Base-by-base conservation (phyloP, 306 rosid genomes). In the Dryas drummondii region DNA sequence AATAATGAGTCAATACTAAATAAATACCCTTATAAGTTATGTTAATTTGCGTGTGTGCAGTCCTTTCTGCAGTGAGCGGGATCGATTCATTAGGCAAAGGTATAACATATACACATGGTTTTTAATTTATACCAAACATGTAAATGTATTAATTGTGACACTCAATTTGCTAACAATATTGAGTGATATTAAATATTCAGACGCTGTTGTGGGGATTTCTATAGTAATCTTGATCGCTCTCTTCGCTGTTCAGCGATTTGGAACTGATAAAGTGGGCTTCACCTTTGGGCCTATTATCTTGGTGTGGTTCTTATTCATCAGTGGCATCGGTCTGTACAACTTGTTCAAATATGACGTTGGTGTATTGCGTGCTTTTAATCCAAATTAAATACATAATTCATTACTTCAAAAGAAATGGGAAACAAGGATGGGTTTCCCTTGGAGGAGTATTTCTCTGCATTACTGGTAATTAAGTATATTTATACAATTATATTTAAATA, bases 61-160 rank as follows among this genome's bases (percentile, higher is more conserved):
- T 89, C 6, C 90, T 92, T 47, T 90, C 96, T 42, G 96, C 93
- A 0, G 93, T 90, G 8, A 84, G 96, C 16, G 93, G 97, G 47
- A 89, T 91, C 84, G 73, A 85, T 2, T 82, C 96, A 2, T 70
- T 91, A 0, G 94, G 96, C 51, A 82, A 80, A 87, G 79, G 94
- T 89, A 81, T 7, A 10, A 32, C 37, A 1, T 32, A 32, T 32
- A 32, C 37, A 32, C 37, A 32, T 32, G 37, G 37, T 32, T 32
- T 32, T 32, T 2, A 32, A 32, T 32, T 32, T 32, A 32, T 32
- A 32, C 2, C 37, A 32, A 32, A 32, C 37, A 32, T 32, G 37
- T 32, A 32, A 1, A 32, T 32, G 2, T 1, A 32, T 32, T 32
- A 32, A 32, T 32, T 32, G 57, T 53, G 57, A 53, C n/a, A 15